These are phyloP conservation scores for Osmanthus fragrans DNA, from an alignment of 257 asterid species.

Conservation along the genomic window DNA sequence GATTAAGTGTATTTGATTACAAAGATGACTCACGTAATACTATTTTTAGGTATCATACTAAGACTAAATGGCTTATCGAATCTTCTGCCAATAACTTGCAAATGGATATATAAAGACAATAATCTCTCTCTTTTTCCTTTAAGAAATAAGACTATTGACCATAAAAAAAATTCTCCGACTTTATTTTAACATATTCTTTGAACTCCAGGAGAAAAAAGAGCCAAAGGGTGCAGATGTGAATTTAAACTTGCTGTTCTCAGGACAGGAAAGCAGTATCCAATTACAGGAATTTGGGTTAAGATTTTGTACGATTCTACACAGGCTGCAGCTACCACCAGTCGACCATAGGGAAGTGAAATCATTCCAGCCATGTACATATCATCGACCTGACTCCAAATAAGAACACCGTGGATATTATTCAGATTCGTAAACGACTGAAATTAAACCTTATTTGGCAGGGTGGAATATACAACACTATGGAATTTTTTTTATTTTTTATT, in stretches of 20 bases:
- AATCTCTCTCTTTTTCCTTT: background rate
- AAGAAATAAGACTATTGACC: background rate
- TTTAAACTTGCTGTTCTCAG: background rate
- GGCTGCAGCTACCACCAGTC: background rate
- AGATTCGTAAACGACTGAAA: background rate
- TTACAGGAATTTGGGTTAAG: background rate
- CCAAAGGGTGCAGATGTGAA: background rate
- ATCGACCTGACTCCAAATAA: background rate
- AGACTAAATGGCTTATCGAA: background rate
- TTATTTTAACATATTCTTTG: background rate
- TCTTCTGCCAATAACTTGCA: background rate
- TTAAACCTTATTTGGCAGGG: background rate
- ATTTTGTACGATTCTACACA: background rate
- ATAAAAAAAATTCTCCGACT: background rate
- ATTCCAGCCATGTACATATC: background rate
- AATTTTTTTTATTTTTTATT: too few relatives aligned
- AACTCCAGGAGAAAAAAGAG: background rate
- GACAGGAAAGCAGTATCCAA: background rate
- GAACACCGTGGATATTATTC: background rate
- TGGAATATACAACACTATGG: background rate
- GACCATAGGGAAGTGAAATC: background rate
- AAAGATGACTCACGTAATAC: too few relatives aligned
- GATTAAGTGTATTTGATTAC: too few relatives aligned
- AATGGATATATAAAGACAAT: background rate
- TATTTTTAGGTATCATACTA: too few relatives aligned